These are phyloP conservation scores for Pholiota conissans DNA, from an alignment of 768 basidiomycete species.

Conservation along the genomic window DNA sequence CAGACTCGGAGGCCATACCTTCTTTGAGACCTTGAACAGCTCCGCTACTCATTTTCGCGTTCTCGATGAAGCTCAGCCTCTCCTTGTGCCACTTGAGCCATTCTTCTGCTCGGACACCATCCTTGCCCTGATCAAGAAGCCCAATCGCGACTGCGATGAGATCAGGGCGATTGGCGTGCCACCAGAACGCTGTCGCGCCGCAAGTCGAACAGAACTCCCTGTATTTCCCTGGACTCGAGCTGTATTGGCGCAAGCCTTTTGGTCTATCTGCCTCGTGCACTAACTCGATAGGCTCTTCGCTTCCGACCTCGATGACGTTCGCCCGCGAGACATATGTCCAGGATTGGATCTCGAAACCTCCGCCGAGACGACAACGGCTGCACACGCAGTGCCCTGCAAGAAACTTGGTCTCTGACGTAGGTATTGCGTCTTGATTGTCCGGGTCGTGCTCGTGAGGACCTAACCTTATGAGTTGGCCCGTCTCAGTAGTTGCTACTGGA, in stretches of 20 bases:
- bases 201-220: slow-evolving; percentile 31
- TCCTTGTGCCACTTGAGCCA: neutral
- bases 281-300: neutral
- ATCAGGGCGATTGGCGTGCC: slow-evolving; percentile 22
- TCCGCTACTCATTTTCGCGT: neutral
- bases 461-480: neutral
- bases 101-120: neutral
- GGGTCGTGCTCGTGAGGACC: neutral
- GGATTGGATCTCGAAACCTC: slow-evolving; percentile 19
- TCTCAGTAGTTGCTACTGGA: neutral
- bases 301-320: slow-evolving; percentile 16
- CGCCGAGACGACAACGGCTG: slow-evolving; percentile 17
- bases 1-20: neutral
- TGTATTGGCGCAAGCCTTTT: slow-evolving; percentile 23
- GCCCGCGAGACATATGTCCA: slow-evolving; percentile 18
- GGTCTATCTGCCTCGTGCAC: slow-evolving; percentile 9
- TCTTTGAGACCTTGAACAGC: neutral
- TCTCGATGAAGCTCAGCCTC: neutral
- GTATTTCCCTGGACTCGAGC: slow-evolving; percentile 21
- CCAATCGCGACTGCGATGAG: slow-evolving; percentile 5
- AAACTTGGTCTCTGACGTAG: slow-evolving; percentile 11
- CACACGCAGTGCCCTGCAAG: slow-evolving; percentile 24
- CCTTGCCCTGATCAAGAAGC: neutral
- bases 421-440: neutral
- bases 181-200: slow-evolving; percentile 32